Evolutionary conservation across 306 rosid species (phyloP).

Genomic region (Trichosanthes truncata): DNA sequence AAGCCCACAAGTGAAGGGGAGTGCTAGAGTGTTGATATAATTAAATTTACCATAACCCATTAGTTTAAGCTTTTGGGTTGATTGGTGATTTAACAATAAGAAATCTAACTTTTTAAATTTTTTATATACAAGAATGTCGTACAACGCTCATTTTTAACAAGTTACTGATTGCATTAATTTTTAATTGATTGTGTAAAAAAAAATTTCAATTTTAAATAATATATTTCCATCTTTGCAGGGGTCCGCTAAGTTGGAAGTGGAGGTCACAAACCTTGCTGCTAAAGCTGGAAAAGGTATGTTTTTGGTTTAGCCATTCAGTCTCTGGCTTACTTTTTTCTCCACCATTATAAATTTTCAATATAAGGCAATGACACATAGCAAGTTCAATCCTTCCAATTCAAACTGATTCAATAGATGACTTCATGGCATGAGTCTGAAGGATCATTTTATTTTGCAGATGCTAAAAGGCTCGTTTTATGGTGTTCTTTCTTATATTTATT

Average conservation of each 20-base stretch:
- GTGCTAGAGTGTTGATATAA: too few species aligned
- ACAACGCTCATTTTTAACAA: neutral
- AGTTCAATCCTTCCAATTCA: neutral
- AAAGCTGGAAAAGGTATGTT: conserved; percentile 91
- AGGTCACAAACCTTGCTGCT: conserved; percentile 90
- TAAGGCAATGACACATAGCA: neutral
- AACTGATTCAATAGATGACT: neutral
- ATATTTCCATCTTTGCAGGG: conserved; percentile 37
- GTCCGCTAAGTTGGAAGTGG: conserved; percentile 85
- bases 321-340: conserved; percentile 1
- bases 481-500: too few species aligned
- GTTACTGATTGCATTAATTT: neutral
- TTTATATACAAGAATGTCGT: neutral
- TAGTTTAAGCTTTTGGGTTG: too few species aligned
- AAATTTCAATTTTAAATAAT: neutral
- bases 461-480: neutral
- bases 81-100: too few species aligned
- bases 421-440: neutral
- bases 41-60: too few species aligned
- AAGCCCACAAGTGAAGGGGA: too few species aligned
- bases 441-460: neutral
- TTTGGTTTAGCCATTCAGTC: neutral
- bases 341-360: neutral
- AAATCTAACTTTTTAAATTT: neutral
- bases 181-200: neutral